phyloP scores from a whole-genome alignment of 179 eudicot genomes.

The Drosera spatulata region DNA sequence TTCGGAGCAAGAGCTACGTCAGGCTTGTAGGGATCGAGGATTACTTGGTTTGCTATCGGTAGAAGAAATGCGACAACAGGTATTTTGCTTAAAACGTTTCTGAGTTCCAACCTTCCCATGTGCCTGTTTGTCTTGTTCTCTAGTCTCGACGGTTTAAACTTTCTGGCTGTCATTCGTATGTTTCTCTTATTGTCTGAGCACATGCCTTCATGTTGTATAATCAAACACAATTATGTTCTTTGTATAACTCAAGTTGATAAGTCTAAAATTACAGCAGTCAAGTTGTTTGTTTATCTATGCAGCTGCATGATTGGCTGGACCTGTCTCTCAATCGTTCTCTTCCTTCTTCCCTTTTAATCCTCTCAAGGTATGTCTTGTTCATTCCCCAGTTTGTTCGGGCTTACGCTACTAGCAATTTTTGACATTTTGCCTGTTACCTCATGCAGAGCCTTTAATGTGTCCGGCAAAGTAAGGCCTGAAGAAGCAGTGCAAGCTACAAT shows the following conservation, averaged over 20 bases:
- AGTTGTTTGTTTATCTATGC: slow-evolving; percentile 8
- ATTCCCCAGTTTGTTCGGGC: neutral
- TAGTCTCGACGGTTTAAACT: no score
- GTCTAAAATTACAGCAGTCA: neutral
- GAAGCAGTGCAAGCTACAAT: slow-evolving; percentile 75
- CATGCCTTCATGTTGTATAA: no score
- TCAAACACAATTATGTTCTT: no score
- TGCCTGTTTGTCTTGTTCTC: neutral
- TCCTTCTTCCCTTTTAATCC: slow-evolving; percentile 77
- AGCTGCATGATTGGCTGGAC: slow-evolving; percentile 78
- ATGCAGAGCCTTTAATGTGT: slow-evolving; percentile 60
- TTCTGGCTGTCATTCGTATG: no score
- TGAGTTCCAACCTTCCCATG: neutral
- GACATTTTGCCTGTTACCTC: slow-evolving; percentile 5
- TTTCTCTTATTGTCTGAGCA: no score
- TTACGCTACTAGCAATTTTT: slow-evolving; percentile 1
- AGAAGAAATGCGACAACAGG: slow-evolving; percentile 91
- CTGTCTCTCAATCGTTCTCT: slow-evolving; percentile 68
- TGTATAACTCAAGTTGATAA: neutral
- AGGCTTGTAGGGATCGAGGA: slow-evolving; percentile 82
- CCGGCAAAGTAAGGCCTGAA: slow-evolving; percentile 61
- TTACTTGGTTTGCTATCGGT: slow-evolving; percentile 64
- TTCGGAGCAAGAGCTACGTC: slow-evolving; percentile 78
- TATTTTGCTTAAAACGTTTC: slow-evolving; percentile 4
- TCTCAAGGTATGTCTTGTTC: slow-evolving; percentile 45